Conservation (phyloP, 768 basidiomycete species). For the Kwoniella dejecticola region DNA sequence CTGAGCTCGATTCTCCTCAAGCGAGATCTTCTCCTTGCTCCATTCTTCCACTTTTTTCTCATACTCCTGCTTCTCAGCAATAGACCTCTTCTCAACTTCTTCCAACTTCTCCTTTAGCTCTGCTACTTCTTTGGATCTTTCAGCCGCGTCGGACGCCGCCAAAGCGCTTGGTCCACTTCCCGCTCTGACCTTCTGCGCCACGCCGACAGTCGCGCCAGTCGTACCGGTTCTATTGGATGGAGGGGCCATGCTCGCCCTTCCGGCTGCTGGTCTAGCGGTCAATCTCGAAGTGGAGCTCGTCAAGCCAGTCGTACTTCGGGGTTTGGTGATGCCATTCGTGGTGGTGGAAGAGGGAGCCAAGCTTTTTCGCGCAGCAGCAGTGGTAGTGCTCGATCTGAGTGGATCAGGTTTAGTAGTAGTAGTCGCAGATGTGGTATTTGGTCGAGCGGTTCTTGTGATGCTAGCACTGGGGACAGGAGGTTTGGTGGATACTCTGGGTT, state of each 20-base stretch:
- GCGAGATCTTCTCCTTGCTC: constrained; percentile 21
- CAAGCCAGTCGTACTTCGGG: constrained; percentile 1
- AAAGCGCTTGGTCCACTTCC: constrained; percentile 16
- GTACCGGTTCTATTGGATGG: background rate
- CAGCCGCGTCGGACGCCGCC: background rate
- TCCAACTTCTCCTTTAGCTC: constrained; percentile 29
- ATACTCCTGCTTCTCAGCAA: constrained; percentile 16
- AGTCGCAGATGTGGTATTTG: background rate
- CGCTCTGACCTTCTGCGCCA: constrained; percentile 12
- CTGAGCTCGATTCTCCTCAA: constrained; percentile 28
- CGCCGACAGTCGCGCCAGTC: background rate
- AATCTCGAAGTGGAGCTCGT: constrained; percentile 10
- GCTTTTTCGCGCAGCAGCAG: background rate
- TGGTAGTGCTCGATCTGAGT: background rate
- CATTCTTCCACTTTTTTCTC: constrained; percentile 18
- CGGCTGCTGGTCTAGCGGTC: constrained; percentile 3
- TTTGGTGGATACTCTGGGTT: constrained; percentile 11
- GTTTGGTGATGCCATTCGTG: background rate
- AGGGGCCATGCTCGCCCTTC: constrained; percentile 25
- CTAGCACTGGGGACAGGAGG: constrained; percentile 13
- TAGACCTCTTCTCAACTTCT: constrained; percentile 18
- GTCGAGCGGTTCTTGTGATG: background rate
- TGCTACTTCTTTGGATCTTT: constrained; percentile 16
- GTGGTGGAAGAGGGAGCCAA: too few relatives aligned
- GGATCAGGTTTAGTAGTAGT: constrained; percentile 12